Conservation (phyloP, 2,329 filamentous ascomycete species). For the Pseudogymnoascus pannorum region DNA sequence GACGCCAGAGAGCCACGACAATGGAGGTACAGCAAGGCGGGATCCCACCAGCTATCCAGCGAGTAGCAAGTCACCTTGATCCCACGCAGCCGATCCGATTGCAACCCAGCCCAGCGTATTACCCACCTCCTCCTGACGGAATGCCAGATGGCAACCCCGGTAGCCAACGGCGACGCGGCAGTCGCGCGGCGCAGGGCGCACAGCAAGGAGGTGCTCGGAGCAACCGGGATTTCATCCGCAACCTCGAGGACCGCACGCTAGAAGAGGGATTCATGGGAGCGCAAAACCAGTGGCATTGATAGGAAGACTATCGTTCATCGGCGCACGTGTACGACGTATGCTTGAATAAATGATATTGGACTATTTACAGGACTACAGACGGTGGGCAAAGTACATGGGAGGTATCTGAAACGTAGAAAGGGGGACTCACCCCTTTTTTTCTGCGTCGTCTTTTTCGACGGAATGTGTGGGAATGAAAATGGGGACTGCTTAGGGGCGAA, state of each 20-base stretch:
- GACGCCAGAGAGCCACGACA: conserved; percentile 85
- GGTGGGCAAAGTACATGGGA: neutral
- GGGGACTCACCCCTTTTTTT: neutral
- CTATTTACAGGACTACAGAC: neutral
- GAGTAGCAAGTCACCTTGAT: conserved; percentile 92
- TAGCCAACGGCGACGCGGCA: conserved; percentile 66
- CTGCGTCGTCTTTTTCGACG: neutral
- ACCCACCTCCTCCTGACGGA: conserved; percentile 84
- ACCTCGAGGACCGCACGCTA: conserved; percentile 84
- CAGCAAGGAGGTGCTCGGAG: conserved; percentile 43
- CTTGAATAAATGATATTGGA: conserved; percentile 8
- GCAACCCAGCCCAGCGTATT: conserved; percentile 94
- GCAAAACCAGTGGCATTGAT: conserved; percentile 61
- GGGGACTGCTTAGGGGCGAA: neutral
- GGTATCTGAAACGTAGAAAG: neutral
- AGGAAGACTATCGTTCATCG: neutral
- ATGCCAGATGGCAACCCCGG: conserved; percentile 54
- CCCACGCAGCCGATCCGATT: conserved; percentile 88
- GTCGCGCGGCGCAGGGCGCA: conserved; percentile 56
- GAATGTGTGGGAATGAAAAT: neutral
- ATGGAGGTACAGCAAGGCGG: conserved; percentile 94
- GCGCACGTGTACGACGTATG: neutral
- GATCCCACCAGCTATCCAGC: conserved; percentile 85
- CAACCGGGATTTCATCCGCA: conserved; percentile 88
- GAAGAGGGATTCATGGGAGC: conserved; percentile 79